Base-by-base conservation (phyloP, 139 green algal species). In the Marvania coccoides region DNA sequence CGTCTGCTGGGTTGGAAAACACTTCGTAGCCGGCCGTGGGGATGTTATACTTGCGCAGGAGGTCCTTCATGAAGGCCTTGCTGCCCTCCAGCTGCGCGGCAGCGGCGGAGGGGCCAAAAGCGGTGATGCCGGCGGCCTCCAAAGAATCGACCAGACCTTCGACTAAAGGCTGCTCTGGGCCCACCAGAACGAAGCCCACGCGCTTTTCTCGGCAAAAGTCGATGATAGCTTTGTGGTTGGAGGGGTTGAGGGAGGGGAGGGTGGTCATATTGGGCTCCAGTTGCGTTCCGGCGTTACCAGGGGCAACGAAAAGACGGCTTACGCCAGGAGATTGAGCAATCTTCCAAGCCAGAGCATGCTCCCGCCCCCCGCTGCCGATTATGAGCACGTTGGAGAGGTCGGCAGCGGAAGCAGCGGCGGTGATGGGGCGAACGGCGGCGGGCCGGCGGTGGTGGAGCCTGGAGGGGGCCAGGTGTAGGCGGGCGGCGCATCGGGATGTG, bases 1-100 rank as follows among this genome's bases (percentile, higher is more conserved):
- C 90, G 1, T 47, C 45, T 1, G 61, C 79, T 0, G 86, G 58
- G 58, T 87, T 74, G 5, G 67, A 87, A 79, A 98, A 99, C 3
- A 62, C 71, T 15, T 87, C 81, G 57, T 96, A 96, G 4, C 34
- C 69, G 1, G 88, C 92, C 3, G 93, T 98, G 15, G 94, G 92
- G 64, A 99, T 97, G 83, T 85, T 76, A 72, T 97, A 91, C 78
- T 95, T 94, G 31, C 75, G 65, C 72, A 83, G 95, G 0, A 98
- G 47, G 56, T 88, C 77, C 85, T 99, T 99, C 85, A 98, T 91
- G 75, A 97, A 99, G 8, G 76, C 71, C 74, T 99, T 99, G 37
- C 80, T 92, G 31, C 94, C 94, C 76, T 99, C 94, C 30, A 99
- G 85, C 71, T 84, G 73, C 5, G 94, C 91, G 6, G 94, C 94